Evolutionary conservation across 2,329 filamentous ascomycete species (phyloP).

Genomic region (Beauveria scarabaeidicola): DNA sequence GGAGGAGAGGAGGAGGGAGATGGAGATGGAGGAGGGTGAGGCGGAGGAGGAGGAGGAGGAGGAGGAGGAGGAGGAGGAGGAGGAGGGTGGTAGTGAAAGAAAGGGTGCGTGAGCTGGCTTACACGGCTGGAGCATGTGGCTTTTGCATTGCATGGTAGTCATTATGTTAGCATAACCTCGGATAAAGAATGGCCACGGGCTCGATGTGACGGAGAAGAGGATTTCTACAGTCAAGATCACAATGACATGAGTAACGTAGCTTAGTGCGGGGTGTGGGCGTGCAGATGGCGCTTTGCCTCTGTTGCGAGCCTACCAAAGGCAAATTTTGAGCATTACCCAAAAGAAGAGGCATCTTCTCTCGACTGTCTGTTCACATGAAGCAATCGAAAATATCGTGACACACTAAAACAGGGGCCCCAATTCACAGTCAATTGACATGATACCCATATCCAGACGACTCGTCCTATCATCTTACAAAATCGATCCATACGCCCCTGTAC

Average conservation of each 20-base stretch:
- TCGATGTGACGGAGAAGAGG: too few species aligned
- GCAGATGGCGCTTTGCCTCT: too few species aligned
- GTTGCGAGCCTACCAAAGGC: too few species aligned
- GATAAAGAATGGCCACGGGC: background rate
- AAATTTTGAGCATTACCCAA: too few species aligned
- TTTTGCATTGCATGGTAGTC: background rate
- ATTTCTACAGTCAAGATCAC: too few species aligned
- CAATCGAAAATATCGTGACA: background rate
- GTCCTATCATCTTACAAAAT: constrained; percentile 1
- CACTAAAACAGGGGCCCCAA: background rate
- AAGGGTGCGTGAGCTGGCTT: too few species aligned
- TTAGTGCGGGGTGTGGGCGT: too few species aligned
- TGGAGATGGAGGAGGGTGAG: background rate
- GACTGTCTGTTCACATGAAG: background rate
- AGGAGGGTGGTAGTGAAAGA: too few species aligned
- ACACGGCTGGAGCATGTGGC: background rate
- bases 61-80: too few species aligned
- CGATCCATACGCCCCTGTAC: background rate
- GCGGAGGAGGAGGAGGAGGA: background rate
- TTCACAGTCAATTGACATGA: constrained; percentile 1
- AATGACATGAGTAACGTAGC: background rate
- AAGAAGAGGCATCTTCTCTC: too few species aligned
- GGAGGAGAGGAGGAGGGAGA: constrained; percentile 34
- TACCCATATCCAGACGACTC: background rate
- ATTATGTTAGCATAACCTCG: background rate